Percentiles rank a stretch among this genome's conserved stretches.
These are phyloP conservation scores for Cudoniella acicularis DNA, from an alignment of 495 filamentous ascomycete species.

Conservation along the genomic window DNA sequence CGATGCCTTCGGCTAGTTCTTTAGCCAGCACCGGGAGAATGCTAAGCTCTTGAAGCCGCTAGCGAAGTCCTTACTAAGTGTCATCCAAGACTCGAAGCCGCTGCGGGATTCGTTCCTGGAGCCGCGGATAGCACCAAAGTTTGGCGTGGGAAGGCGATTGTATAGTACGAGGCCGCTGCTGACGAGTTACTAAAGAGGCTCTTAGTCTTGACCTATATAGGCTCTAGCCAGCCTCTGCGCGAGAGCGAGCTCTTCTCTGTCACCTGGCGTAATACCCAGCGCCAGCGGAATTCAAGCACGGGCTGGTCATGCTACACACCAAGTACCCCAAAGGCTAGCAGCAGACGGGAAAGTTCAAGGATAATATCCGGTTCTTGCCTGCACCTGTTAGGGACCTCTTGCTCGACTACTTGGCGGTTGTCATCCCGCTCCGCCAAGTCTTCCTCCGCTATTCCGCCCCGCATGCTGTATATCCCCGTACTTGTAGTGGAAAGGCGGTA, in stretches of 20 bases:
- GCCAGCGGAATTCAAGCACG: slow-evolving; percentile 1
- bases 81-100: neutral
- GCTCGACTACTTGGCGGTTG: slow-evolving; percentile 2
- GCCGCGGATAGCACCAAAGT: neutral
- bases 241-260: slow-evolving; percentile 11
- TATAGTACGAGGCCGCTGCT: neutral
- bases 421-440: slow-evolving; percentile 1
- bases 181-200: neutral
- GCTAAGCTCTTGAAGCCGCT: neutral
- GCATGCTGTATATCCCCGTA: slow-evolving; percentile 2
- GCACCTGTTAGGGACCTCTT: neutral
- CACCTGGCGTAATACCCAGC: slow-evolving; percentile 6
- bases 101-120: slow-evolving; percentile 2
- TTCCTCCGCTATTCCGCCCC: slow-evolving; percentile 6
- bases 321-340: slow-evolving; percentile 7
- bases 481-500: slow-evolving; percentile 2
- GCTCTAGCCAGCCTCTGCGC: neutral
- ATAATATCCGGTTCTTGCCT: slow-evolving; percentile 13
- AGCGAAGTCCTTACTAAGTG: neutral
- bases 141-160: neutral
- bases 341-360: slow-evolving; percentile 5
- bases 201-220: neutral
- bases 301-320: slow-evolving; percentile 11
- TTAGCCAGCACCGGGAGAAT: neutral
- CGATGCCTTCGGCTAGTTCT: neutral